Percentiles rank a stretch among this genome's conserved stretches.
These are phyloP conservation scores for Saccharomycopsis sp. DNA, from an alignment of 805 yeast genomes.

Conservation along the genomic window DNA sequence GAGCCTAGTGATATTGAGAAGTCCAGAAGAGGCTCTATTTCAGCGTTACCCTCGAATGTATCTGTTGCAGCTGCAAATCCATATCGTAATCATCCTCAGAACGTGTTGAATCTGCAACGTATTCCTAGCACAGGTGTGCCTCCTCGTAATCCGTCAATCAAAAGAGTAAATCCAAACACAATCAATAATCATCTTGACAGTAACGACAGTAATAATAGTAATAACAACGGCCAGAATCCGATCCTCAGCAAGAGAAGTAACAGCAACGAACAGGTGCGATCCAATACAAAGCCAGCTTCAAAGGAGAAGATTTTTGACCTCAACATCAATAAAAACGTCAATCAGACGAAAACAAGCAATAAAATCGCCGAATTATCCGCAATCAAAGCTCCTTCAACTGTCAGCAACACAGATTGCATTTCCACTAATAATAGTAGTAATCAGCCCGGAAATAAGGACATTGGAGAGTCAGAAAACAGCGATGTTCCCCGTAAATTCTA, in stretches of 20 bases:
- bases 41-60: conserved; percentile 43
- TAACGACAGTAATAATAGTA: too few relatives aligned
- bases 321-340: too few relatives aligned
- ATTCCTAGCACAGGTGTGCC: not conserved
- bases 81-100: not conserved
- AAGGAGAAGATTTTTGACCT: not conserved
- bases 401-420: too few relatives aligned
- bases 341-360: too few relatives aligned
- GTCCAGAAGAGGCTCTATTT: conserved; percentile 51
- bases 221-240: not conserved
- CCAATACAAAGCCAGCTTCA: not conserved
- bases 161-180: too few relatives aligned
- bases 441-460: too few relatives aligned
- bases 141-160: not conserved
- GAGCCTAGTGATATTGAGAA: conserved; percentile 38
- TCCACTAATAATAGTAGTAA: too few relatives aligned
- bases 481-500: too few relatives aligned
- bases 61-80: conserved; percentile 24
- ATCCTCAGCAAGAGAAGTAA: not conserved
- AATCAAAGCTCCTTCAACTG: too few relatives aligned
- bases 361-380: too few relatives aligned
- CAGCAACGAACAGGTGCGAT: not conserved
- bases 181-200: too few relatives aligned
- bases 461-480: too few relatives aligned
- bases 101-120: not conserved